A percentile compares a stretch with the other conserved stretches of the same genome.
These are phyloP conservation scores for Lagenidium giganteum DNA, from an alignment of 352 stramenopile genomes.

Conservation along the genomic window DNA sequence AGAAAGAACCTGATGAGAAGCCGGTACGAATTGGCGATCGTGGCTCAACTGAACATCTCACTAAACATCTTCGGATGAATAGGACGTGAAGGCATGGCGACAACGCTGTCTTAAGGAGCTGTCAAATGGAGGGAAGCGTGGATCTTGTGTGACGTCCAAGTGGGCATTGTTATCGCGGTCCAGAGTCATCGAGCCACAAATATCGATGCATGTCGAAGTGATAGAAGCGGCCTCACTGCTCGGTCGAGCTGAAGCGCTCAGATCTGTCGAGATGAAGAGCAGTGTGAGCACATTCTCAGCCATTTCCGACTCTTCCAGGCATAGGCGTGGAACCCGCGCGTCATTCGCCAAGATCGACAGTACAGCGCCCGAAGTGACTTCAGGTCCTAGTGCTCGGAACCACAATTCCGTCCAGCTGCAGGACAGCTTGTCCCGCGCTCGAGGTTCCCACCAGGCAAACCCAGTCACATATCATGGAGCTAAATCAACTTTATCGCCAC, in stretches of 20 bases:
- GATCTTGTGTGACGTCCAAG: background rate
- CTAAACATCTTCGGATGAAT: background rate
- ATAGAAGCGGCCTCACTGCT: constrained; percentile 9
- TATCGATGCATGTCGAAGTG: constrained; percentile 11
- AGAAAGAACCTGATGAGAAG: constrained; percentile 7
- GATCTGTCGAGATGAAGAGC: constrained; percentile 15
- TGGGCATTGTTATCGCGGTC: constrained; percentile 5
- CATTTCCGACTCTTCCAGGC: constrained; percentile 3
- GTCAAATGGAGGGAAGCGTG: background rate
- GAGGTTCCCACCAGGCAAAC: background rate
- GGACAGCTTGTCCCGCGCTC: constrained; percentile 11
- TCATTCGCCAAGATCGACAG: too few relatives aligned
- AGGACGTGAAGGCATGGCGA: constrained; percentile 13
- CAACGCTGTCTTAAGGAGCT: constrained; percentile 16
- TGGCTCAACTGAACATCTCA: background rate
- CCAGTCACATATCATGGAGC: background rate
- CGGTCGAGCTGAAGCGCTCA: constrained; percentile 6
- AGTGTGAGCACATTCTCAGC: constrained; percentile 16
- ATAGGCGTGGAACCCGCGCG: background rate
- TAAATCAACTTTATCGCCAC: background rate
- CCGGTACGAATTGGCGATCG: background rate
- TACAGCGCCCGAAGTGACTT: too few relatives aligned
- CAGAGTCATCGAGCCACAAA: constrained; percentile 3
- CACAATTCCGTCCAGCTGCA: constrained; percentile 3
- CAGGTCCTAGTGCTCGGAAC: constrained; percentile 4